Evolutionary conservation across 2,329 filamentous ascomycete species (phyloP).

Genomic region (Epichloe coenophiala): DNA sequence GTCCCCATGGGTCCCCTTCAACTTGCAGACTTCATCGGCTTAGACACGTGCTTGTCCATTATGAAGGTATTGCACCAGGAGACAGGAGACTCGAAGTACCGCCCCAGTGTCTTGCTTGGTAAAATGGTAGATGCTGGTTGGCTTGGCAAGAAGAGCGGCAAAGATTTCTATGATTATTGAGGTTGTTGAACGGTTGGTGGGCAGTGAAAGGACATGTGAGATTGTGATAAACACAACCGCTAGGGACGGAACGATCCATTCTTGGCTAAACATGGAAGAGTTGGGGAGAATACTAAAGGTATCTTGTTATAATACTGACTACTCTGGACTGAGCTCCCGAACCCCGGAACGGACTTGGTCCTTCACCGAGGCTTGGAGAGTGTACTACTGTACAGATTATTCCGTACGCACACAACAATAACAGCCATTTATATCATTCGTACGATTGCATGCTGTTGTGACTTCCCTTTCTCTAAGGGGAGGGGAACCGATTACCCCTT

Average conservation of each 20-base stretch:
- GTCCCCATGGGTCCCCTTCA: conserved; percentile 95
- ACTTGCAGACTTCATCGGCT: conserved; percentile 89
- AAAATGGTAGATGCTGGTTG: conserved; percentile 98
- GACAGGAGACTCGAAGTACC: conserved; percentile 91
- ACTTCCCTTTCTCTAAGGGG: not conserved
- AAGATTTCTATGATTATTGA: conserved; percentile 87
- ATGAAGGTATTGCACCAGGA: conserved; percentile 91
- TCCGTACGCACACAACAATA: not conserved
- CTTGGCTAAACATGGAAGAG: not conserved
- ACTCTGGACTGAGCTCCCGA: not conserved
- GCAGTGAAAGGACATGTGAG: not conserved
- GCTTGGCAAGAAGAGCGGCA: conserved; percentile 94
- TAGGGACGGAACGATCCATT: not conserved
- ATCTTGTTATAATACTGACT: no score
- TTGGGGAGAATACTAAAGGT: not conserved
- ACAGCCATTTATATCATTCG: not conserved
- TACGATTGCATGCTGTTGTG: not conserved
- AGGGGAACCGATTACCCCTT: not conserved
- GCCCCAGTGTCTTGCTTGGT: conserved; percentile 70
- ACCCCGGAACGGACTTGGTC: not conserved
- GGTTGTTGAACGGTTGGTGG: not conserved
- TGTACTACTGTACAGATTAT: not conserved
- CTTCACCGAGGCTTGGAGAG: not conserved
- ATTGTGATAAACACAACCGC: not conserved
- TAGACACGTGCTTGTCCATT: conserved; percentile 91